A percentile compares a stretch with the other conserved stretches of the same genome.
Evolutionary conservation across 164 flowering plant genomes (phyloP).

Genomic region (Magnolia officinalis): DNA sequence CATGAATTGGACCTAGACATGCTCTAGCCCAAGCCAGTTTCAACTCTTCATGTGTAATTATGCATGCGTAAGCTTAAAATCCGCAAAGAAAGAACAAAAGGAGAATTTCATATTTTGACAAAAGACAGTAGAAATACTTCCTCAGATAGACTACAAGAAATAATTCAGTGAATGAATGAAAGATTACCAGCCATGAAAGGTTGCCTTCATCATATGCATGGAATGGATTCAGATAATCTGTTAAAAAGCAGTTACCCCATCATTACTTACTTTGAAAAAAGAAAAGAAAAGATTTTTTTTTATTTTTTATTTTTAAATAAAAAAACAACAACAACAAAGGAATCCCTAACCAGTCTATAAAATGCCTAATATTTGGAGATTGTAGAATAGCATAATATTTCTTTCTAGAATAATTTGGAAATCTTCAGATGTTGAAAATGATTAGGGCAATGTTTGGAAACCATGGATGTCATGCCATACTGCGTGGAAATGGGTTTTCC

Average conservation of each 20-base stretch:
- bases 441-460: too few species aligned
- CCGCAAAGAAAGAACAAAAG: background rate
- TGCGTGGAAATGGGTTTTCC: too few species aligned
- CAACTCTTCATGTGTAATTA: too few species aligned
- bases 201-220: slow-evolving; percentile 87
- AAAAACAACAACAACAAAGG: background rate
- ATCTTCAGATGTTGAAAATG: background rate
- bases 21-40: too few species aligned
- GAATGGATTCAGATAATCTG: slow-evolving; percentile 77
- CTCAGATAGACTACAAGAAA: slow-evolving; percentile 31
- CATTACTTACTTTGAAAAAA: slow-evolving; percentile 2
- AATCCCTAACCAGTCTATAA: too few species aligned
- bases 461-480: too few species aligned
- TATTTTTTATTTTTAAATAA: too few species aligned
- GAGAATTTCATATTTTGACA: background rate
- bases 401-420: background rate
- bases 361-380: background rate
- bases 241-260: slow-evolving; percentile 6
- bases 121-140: background rate
- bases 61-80: background rate
- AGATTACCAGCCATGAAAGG: slow-evolving; percentile 70
- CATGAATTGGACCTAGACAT: too few species aligned
- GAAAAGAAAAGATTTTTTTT: background rate
- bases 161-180: slow-evolving; percentile 25
- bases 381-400: background rate